These are phyloP conservation scores for Coemansia sp. DNA, from an alignment of 192 early-diverging fungal species.

Conservation along the genomic window DNA sequence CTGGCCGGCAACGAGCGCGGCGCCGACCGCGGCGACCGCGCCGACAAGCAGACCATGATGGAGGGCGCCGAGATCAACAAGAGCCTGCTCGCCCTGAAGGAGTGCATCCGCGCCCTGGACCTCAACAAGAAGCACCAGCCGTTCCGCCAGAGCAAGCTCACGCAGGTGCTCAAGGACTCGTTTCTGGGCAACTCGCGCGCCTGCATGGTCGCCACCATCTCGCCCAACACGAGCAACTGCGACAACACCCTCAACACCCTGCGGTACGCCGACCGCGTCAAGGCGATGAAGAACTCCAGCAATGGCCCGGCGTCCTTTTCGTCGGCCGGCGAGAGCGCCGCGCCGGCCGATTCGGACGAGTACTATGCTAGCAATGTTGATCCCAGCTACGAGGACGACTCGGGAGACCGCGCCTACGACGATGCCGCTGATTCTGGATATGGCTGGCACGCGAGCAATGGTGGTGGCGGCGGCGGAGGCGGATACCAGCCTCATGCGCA, in stretches of 20 bases:
- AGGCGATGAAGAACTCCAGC: constrained; percentile 42
- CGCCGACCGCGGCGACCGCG: constrained; percentile 89
- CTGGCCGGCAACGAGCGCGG: constrained; percentile 98
- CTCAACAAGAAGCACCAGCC: constrained; percentile 95
- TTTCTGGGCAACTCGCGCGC: constrained; percentile 97
- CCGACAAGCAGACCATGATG: constrained; percentile 95
- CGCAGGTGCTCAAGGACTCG: constrained; percentile 97
- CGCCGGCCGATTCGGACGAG: constrained; percentile 36
- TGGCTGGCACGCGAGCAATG: background rate
- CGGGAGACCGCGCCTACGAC: constrained; percentile 30
- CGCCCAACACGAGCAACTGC: constrained; percentile 92
- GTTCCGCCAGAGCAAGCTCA: constrained; percentile 97
- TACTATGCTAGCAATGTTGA: constrained; percentile 29
- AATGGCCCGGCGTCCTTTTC: constrained; percentile 8
- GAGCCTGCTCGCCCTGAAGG: constrained; percentile 95
- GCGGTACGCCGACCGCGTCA: constrained; percentile 90
- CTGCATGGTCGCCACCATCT: constrained; percentile 99
- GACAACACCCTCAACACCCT: constrained; percentile 98
- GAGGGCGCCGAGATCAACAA: constrained; percentile 99
- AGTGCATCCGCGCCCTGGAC: constrained; percentile 97
- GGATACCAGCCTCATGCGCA: constrained; percentile 17
- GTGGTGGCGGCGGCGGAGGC: background rate
- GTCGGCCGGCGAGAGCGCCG: constrained; percentile 36
- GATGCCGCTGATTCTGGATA: constrained; percentile 9
- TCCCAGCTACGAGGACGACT: constrained; percentile 54